A percentile compares a stretch with the other conserved stretches of the same genome.
phyloP scores from a whole-genome alignment of 805 yeast genomes.

The Monosporozyma aerobia region DNA sequence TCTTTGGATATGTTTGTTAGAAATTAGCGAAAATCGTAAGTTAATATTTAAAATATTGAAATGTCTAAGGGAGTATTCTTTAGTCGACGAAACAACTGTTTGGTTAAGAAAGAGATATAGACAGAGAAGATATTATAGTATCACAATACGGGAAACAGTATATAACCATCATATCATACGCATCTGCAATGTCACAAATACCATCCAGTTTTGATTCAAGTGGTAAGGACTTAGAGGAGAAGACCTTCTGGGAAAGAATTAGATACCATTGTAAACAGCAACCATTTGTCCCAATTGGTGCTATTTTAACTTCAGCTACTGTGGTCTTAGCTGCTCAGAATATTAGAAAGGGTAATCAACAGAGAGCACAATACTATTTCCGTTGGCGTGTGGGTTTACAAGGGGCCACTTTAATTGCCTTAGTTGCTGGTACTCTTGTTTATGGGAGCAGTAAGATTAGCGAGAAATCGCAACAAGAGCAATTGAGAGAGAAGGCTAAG shows the following conservation, averaged over 20 bases:
- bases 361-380: constrained; percentile 76
- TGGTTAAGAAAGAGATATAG: background rate
- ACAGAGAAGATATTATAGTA: background rate
- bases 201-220: constrained; percentile 21
- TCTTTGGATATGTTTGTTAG: background rate
- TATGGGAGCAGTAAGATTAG: constrained; percentile 47
- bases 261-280: constrained; percentile 65
- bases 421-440: constrained; percentile 68
- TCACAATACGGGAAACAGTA: background rate
- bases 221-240: constrained; percentile 6
- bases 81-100: background rate
- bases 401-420: constrained; percentile 71
- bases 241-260: constrained; percentile 33
- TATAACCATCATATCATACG: background rate
- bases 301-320: constrained; percentile 70
- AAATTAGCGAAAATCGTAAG: background rate
- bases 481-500: constrained; percentile 68
- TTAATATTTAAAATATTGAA: background rate
- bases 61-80: background rate
- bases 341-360: constrained; percentile 59
- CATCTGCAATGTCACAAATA: constrained; percentile 4
- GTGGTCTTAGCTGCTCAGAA: constrained; percentile 71
- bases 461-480: constrained; percentile 38
- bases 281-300: constrained; percentile 82
- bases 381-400: constrained; percentile 85